Conservation (phyloP, 1,284 basidiomycete genomes). For the Moniliella sp. region DNA sequence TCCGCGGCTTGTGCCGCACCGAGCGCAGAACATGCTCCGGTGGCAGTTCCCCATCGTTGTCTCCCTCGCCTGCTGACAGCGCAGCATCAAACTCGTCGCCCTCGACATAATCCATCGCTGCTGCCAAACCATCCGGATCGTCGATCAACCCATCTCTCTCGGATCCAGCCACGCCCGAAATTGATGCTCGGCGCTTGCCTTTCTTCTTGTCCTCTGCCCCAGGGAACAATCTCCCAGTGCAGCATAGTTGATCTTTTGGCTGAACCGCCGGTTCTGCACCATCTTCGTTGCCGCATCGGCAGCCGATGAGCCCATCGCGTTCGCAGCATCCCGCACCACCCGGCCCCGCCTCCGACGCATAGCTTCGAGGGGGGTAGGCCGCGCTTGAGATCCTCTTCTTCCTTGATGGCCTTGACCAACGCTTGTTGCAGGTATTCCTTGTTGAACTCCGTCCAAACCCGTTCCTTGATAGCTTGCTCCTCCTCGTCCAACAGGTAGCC, state of each 20-base stretch:
- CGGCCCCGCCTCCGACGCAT: not conserved
- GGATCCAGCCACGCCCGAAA: too few species aligned
- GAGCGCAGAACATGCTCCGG: too few species aligned
- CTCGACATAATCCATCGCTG: too few species aligned
- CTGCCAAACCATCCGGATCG: too few species aligned
- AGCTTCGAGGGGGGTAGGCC: conserved; percentile 8
- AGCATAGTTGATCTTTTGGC: conserved; percentile 30
- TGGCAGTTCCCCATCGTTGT: too few species aligned
- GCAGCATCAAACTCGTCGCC: too few species aligned
- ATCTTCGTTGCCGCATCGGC: conserved; percentile 29
- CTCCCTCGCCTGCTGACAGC: too few species aligned
- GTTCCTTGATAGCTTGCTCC: conserved; percentile 70
- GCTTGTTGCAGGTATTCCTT: conserved; percentile 66
- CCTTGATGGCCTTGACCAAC: conserved; percentile 25
- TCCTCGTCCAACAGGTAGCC: conserved; percentile 55
- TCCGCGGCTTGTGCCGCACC: too few species aligned
- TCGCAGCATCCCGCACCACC: not conserved
- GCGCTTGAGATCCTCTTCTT: conserved; percentile 25
- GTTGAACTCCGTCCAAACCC: conserved; percentile 90
- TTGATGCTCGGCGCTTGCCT: too few species aligned
- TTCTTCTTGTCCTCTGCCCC: too few species aligned
- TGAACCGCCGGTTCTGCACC: conserved; percentile 25
- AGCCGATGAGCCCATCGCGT: conserved; percentile 6
- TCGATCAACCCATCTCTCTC: too few species aligned
- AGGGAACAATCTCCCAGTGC: conserved; percentile 6